phyloP scores from a whole-genome alignment of 2,329 filamentous ascomycete genomes.

The Drechslerella coelobrocha region DNA sequence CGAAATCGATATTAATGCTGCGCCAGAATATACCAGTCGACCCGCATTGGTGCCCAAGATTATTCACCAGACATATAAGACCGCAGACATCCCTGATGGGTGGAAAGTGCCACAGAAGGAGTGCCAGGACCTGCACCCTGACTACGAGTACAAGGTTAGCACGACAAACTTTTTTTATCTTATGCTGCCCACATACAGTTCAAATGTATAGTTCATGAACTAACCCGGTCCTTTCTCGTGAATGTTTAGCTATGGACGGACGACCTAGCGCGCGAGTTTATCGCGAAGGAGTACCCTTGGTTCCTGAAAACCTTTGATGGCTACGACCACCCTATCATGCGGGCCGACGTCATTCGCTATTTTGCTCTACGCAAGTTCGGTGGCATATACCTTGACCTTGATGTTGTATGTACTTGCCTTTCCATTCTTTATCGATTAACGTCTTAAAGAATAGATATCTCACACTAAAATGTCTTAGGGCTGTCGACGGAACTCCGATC shows the following conservation, averaged over 20 bases:
- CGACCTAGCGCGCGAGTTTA: conserved; percentile 72
- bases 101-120: conserved; percentile 72
- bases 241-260: conserved; percentile 74
- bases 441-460: conserved; percentile 6
- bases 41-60: conserved; percentile 75
- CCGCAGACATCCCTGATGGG: conserved; percentile 70
- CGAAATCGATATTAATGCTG: conserved; percentile 71
- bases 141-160: conserved; percentile 74
- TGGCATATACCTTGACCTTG: conserved; percentile 81
- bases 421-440: neutral
- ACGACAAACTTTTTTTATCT: neutral
- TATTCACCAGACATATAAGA: conserved; percentile 78
- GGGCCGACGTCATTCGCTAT: conserved; percentile 79
- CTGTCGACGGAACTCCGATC: conserved; percentile 72
- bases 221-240: too few relatives aligned
- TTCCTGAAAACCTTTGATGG: conserved; percentile 76
- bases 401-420: conserved; percentile 68
- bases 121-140: conserved; percentile 71
- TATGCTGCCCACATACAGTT: neutral
- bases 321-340: conserved; percentile 77
- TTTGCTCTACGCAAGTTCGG: conserved; percentile 79
- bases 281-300: conserved; percentile 76
- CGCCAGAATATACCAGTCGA: conserved; percentile 64
- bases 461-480: conserved; percentile 60
- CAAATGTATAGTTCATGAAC: neutral